These are phyloP conservation scores for Kluyveromyces starmeri DNA, from an alignment of 805 yeast species.

Conservation along the genomic window DNA sequence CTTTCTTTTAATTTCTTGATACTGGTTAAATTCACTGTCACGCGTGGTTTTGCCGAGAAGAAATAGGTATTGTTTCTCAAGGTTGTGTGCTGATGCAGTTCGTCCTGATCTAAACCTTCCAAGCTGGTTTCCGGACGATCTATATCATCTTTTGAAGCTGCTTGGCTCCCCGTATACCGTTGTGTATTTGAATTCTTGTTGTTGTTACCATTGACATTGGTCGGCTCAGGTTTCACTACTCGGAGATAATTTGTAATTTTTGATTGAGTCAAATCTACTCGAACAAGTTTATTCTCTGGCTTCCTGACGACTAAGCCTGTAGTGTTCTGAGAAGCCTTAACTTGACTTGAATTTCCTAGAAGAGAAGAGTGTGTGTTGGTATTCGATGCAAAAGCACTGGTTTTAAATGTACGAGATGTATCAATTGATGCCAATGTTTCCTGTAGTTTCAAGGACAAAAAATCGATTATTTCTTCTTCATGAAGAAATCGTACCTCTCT, in stretches of 20 bases:
- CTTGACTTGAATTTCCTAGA: background rate
- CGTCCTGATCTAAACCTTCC: background rate
- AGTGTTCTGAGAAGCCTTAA: background rate
- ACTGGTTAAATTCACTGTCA: slow-evolving; percentile 46
- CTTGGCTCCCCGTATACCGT: background rate
- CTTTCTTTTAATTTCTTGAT: slow-evolving; percentile 46
- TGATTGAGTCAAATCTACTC: slow-evolving; percentile 28
- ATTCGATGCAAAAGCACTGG: slow-evolving; percentile 46
- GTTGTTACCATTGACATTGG: background rate
- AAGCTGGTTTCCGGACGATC: background rate
- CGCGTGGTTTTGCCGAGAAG: slow-evolving; percentile 23
- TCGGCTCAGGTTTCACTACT: slow-evolving; percentile 4
- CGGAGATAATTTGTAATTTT: slow-evolving; percentile 24
- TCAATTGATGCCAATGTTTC: slow-evolving; percentile 48
- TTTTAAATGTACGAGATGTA: slow-evolving; percentile 55
- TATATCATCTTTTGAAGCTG: background rate
- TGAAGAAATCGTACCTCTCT: slow-evolving; percentile 78
- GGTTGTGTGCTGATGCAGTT: background rate
- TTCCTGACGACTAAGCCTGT: slow-evolving; percentile 15
- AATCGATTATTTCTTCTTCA: slow-evolving; percentile 78
- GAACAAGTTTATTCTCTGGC: slow-evolving; percentile 27
- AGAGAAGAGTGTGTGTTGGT: slow-evolving; percentile 1
- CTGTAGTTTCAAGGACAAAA: slow-evolving; percentile 43
- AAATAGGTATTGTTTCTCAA: slow-evolving; percentile 8
- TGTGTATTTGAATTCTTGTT: background rate